Conservation (phyloP, 192 early-diverging fungal genomes). For the Umbelopsis sp. region DNA sequence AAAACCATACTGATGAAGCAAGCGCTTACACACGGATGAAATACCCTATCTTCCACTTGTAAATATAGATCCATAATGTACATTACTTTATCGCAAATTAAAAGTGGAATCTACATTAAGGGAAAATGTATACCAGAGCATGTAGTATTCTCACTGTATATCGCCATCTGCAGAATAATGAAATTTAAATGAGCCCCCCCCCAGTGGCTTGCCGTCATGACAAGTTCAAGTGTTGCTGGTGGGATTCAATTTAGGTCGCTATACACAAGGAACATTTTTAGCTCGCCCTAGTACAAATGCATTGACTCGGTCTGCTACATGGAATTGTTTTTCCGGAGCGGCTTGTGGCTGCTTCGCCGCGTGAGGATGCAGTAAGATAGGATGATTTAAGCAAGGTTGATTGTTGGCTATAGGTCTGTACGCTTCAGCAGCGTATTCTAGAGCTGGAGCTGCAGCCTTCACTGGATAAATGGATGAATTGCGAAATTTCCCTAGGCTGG, state of each 20-base stretch:
- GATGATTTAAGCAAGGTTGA: neutral
- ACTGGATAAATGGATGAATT: too few species aligned
- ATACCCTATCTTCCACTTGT: too few species aligned
- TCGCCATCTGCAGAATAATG: neutral
- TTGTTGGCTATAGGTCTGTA: too few species aligned
- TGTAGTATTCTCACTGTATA: neutral
- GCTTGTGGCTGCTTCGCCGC: neutral
- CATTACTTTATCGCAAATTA: neutral
- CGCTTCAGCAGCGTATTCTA: too few species aligned
- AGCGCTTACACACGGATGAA: too few species aligned
- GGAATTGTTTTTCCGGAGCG: neutral
- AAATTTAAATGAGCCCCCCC: too few species aligned
- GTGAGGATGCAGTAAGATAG: neutral
- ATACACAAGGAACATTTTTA: neutral
- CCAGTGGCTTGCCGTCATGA: too few species aligned
- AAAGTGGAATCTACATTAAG: neutral
- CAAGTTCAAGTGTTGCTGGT: too few species aligned
- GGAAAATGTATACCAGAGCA: neutral
- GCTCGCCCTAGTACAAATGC: neutral
- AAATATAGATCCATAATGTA: neutral
- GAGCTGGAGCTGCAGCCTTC: too few species aligned
- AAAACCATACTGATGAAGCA: too few species aligned
- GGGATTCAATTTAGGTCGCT: neutral
- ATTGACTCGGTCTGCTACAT: slow-evolving; percentile 1
- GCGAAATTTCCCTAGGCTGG: too few species aligned